Conservation (phyloP, 768 basidiomycete genomes). For the Xerocomellus amylosporus region DNA sequence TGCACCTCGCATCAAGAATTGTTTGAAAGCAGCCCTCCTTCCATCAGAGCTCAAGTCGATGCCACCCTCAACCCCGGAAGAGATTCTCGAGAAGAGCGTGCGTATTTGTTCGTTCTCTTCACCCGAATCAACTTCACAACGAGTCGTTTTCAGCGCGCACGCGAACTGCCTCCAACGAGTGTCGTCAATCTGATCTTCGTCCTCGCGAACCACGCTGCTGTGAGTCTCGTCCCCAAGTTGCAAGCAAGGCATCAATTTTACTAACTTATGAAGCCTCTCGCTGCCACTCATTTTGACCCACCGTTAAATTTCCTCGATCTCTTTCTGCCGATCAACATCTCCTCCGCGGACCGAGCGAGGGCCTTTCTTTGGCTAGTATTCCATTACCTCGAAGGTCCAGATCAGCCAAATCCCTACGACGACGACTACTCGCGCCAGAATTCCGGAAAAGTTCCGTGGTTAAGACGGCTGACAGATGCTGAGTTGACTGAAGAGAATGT, state of each 20-base stretch:
- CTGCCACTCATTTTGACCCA: conserved; percentile 70
- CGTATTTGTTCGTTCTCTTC: conserved; percentile 25
- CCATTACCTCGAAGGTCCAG: conserved; percentile 71
- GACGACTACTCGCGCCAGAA: conserved; percentile 58
- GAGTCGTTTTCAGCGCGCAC: conserved; percentile 45
- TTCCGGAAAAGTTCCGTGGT: conserved; percentile 61
- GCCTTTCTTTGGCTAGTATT: conserved; percentile 85
- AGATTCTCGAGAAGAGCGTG: conserved; percentile 67
- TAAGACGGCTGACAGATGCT: conserved; percentile 52
- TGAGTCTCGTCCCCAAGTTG: conserved; percentile 37
- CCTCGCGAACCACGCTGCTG: conserved; percentile 72
- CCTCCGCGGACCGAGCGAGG: conserved; percentile 68
- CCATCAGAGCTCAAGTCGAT: conserved; percentile 63
- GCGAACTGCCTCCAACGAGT: conserved; percentile 74
- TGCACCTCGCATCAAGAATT: conserved; percentile 89
- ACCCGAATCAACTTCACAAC: conserved; percentile 3
- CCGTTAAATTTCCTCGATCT: conserved; percentile 77
- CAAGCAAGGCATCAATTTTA: conserved; percentile 6
- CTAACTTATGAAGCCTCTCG: conserved; percentile 46
- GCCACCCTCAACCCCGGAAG: conserved; percentile 71
- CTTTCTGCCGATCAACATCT: conserved; percentile 73
- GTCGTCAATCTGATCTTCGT: conserved; percentile 86
- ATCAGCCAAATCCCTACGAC: conserved; percentile 69
- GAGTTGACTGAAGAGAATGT: conserved; percentile 69
- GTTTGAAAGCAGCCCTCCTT: conserved; percentile 77